Evolutionary conservation across 805 yeast genomes (phyloP), one percentile per base, ranked within the genome.

Genomic region (Maudiozyma pseudohumilis): DNA sequence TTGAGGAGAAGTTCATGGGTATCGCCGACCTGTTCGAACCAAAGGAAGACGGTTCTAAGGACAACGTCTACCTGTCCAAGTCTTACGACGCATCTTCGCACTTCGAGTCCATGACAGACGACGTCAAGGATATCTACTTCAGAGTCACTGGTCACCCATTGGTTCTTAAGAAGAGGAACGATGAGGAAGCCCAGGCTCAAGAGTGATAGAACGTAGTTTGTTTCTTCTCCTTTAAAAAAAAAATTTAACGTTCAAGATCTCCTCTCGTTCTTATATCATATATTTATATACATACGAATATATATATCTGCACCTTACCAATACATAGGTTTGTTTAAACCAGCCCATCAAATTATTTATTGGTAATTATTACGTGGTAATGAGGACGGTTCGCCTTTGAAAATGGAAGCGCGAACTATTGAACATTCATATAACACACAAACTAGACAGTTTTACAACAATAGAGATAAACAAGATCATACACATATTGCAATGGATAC

Each of bases 21-120:
- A 77, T 92, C 49, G 82, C 95, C 10, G 96, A 89, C 46, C 55
- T 92, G 34, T 86, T 80, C 52, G 96, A 83, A 61, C 97, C 98
- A 11, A 56, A 66, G 10, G 81, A 74, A 27, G 94, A 86, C 56
- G 98, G 98, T 9, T 66, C 80, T 13, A 66, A 71, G 43, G 88
- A 82, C 59, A 76, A 80, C 40, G 76, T 92, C 35, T 92, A 64
- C 63, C 70, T 92, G 40, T 86, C 96, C 27, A 82, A 74, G 65
- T 82, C 94, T 41, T 92, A 87, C 59, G 98, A 92, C 59, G 81
- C 97, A 1, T 72, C 94, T 8, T 86, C 96, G 8, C 98, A 92
- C 64, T 92, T 92, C 59, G 98, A 92, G 64, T 68, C 88, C 30
- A 83, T 95, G 52, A 92, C 98, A 28, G 97, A 92, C 59, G 97